Evolutionary conservation across 176 grass and related monocot species (phyloP).

Genomic region (Lolium rigidum): DNA sequence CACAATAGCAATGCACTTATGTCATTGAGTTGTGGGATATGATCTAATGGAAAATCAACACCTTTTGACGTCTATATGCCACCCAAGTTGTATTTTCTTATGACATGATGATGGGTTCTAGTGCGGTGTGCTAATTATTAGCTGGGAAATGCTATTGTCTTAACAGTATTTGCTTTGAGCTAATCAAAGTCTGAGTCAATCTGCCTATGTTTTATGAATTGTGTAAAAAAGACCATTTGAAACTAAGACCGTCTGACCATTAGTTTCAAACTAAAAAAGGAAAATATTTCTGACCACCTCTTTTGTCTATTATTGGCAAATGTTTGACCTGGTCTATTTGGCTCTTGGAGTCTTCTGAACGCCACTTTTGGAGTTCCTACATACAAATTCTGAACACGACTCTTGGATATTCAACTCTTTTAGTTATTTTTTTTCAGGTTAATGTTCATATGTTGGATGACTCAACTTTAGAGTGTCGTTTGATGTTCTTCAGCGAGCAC

Average conservation of each 20-base stretch:
- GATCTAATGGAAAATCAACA: neutral
- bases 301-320: neutral
- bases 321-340: neutral
- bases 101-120: neutral
- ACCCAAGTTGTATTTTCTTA: neutral
- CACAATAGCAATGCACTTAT: too few relatives aligned
- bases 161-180: neutral
- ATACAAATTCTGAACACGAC: neutral
- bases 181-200: neutral
- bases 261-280: neutral
- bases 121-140: neutral
- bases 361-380: neutral
- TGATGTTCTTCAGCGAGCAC: slow-evolving; percentile 5
- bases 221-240: neutral
- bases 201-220: neutral
- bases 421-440: neutral
- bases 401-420: neutral
- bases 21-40: too few relatives aligned
- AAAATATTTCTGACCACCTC: neutral
- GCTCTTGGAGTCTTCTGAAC: neutral
- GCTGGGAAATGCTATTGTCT: neutral
- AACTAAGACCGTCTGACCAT: neutral
- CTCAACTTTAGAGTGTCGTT: neutral
- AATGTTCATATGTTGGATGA: neutral
- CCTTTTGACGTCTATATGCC: neutral